These are phyloP conservation scores for Secale cereale DNA, from an alignment of 176 grass and related monocot genomes.

Conservation along the genomic window DNA sequence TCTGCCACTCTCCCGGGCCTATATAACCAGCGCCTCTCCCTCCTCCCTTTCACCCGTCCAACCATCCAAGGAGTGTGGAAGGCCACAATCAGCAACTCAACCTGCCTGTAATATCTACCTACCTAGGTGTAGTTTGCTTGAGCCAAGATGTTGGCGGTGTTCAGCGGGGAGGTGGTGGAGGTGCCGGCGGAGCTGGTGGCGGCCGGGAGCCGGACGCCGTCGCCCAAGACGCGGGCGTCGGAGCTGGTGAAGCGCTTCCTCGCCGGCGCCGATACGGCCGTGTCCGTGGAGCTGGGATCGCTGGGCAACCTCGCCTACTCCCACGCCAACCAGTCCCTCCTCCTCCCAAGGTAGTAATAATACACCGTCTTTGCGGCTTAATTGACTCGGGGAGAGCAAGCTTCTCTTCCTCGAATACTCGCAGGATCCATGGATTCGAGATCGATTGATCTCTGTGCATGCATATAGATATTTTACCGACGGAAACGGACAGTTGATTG, in stretches of 20 bases:
- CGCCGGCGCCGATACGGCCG: conserved; percentile 35
- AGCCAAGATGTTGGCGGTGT: conserved; percentile 72
- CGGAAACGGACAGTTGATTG: background rate
- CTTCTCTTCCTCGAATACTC: background rate
- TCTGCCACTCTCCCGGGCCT: background rate
- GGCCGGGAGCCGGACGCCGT: conserved; percentile 87
- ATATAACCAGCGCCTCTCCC: background rate
- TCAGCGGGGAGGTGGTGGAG: conserved; percentile 87
- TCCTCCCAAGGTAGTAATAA: conserved; percentile 57
- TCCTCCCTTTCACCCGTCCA: background rate
- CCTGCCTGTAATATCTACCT: background rate
- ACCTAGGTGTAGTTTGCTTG: background rate
- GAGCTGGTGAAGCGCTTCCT: conserved; percentile 77
- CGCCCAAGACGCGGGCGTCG: conserved; percentile 74
- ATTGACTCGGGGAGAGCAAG: background rate
- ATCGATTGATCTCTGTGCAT: background rate
- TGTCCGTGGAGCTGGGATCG: conserved; percentile 60
- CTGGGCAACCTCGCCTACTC: conserved; percentile 70
- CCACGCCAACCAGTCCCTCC: conserved; percentile 63
- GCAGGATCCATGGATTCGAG: background rate
- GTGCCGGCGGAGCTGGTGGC: conserved; percentile 87
- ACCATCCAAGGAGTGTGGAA: conserved; percentile 26
- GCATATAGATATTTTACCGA: background rate
- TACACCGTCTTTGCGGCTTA: background rate
- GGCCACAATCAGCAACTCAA: background rate